Base-by-base conservation (phyloP, 2,329 filamentous ascomycete species). In the Chrysosporium queenslandicum region DNA sequence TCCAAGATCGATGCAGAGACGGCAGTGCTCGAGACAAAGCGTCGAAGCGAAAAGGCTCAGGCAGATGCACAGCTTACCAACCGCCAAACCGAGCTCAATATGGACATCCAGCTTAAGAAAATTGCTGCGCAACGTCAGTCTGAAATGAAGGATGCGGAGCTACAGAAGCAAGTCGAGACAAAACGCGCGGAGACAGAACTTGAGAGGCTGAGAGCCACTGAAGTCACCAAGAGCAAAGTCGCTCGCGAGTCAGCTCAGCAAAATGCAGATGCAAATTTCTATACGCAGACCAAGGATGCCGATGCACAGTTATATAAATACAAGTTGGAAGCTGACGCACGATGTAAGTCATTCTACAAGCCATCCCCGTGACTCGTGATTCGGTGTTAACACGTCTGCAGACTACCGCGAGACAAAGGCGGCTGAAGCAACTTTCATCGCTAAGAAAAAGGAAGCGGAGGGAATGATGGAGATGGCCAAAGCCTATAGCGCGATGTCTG, bases 1-100 rank as follows among this genome's bases (percentile, higher is more conserved):
- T 86, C 87, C 60, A 91, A 89, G 73, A 94, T 94, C 70, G 81
- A 90, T 66, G 87, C 87, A 58, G 82, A 87, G 60, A 94, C 87
- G 0, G 86, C 87, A 1, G 86, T 92, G 1, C 78, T 87, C 55
- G 88, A 91, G 72, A 92, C 87, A 0, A 82, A 91, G 64, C 82
- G 87, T 46, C 88, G 91, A 64, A 83, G 85, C 42, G 86, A 92
- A 70, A 87, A 87, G 56, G 85, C 86, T 2, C 71, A 78, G 43
- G 88, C 88, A 40, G 87, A 92, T 64, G 85, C 87, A 9, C 81
- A 82, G 51, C 78, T 94, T 50, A 79, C 81, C 34, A 87, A 83
- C 16, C 77, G 81, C 59, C 82, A 89, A 68, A 85, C 86, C 1
- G 77, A 78, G 48, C 82, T 92, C 54, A 77, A 81, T 58, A 80